A percentile compares a stretch with the other conserved stretches of the same genome.
Conservation (phyloP, 108 stramenopile genomes). For the Conticribra weissflogii region DNA sequence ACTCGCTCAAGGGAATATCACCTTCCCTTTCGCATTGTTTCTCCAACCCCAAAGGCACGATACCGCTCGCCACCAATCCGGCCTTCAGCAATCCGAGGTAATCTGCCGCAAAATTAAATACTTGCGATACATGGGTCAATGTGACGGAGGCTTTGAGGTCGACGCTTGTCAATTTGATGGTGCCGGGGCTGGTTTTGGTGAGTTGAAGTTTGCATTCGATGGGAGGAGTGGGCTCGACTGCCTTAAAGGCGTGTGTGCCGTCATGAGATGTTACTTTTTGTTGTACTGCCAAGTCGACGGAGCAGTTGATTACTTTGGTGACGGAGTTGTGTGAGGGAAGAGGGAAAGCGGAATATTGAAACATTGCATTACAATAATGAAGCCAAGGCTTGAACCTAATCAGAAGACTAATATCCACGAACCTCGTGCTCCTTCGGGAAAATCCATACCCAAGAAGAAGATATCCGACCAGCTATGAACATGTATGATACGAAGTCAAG, state of each 20-base stretch:
- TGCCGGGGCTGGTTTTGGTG: slow-evolving; percentile 44
- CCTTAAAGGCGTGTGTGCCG: slow-evolving; percentile 1
- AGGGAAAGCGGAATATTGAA: too few species aligned
- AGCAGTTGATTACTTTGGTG: slow-evolving; percentile 66
- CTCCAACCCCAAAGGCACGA: slow-evolving; percentile 60
- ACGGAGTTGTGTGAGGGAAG: too few species aligned
- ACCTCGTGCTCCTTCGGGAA: slow-evolving; percentile 64
- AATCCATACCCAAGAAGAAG: slow-evolving; percentile 74
- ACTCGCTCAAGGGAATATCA: slow-evolving; percentile 37
- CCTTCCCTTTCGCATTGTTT: slow-evolving; percentile 5
- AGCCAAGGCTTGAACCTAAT: too few species aligned
- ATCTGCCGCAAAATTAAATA: slow-evolving; percentile 62
- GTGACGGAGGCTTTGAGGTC: slow-evolving; percentile 51
- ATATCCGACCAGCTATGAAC: slow-evolving; percentile 74
- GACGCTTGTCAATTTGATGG: slow-evolving; percentile 48
- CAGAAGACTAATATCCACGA: too few species aligned
- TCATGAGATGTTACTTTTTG: slow-evolving; percentile 3
- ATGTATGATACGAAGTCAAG: too few species aligned
- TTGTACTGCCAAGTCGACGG: slow-evolving; percentile 58
- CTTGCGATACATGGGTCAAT: slow-evolving; percentile 60
- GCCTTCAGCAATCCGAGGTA: slow-evolving; percentile 65
- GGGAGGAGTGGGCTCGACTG: slow-evolving; percentile 46
- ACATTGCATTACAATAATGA: too few species aligned
- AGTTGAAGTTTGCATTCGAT: slow-evolving; percentile 57
- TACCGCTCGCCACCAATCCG: slow-evolving; percentile 62